Conservation (phyloP, 169 alveolate species). For the Babesia ovata region DNA sequence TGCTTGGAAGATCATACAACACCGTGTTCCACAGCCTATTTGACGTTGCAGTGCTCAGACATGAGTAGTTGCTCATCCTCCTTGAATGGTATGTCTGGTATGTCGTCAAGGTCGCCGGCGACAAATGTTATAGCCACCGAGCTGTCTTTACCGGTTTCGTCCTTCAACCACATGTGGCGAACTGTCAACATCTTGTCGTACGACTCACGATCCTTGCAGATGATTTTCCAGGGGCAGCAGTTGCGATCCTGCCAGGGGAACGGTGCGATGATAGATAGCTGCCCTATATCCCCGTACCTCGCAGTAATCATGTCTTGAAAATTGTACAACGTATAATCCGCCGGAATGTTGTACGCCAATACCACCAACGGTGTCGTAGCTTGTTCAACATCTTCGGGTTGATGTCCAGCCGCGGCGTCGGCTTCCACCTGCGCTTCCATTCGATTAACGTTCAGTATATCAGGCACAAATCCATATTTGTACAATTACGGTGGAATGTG, state of each 20-base stretch:
- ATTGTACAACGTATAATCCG: conserved; percentile 23
- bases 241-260: conserved; percentile 53
- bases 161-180: conserved; percentile 42
- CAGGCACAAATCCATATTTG: too few species aligned
- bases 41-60: conserved; percentile 9
- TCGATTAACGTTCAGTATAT: too few species aligned
- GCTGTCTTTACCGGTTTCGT: conserved; percentile 4
- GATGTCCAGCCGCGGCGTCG: not conserved
- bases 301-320: conserved; percentile 23
- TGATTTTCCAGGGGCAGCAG: conserved; percentile 32
- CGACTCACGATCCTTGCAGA: conserved; percentile 12
- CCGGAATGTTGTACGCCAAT: conserved; percentile 59
- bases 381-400: not conserved
- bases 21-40: not conserved
- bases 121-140: conserved; percentile 49
- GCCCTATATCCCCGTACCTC: conserved; percentile 1
- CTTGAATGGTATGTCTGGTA: conserved; percentile 56
- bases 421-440: too few species aligned
- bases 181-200: conserved; percentile 22
- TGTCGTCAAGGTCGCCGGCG: conserved; percentile 48
- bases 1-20: too few species aligned
- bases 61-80: conserved; percentile 48
- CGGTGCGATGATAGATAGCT: conserved; percentile 26
- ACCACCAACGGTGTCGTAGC: not conserved
- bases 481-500: too few species aligned